Evolutionary conservation across 192 early-diverging fungal species (phyloP), one percentile per base, ranked within the genome.

Genomic region (Gamsiella multidivaricata): DNA sequence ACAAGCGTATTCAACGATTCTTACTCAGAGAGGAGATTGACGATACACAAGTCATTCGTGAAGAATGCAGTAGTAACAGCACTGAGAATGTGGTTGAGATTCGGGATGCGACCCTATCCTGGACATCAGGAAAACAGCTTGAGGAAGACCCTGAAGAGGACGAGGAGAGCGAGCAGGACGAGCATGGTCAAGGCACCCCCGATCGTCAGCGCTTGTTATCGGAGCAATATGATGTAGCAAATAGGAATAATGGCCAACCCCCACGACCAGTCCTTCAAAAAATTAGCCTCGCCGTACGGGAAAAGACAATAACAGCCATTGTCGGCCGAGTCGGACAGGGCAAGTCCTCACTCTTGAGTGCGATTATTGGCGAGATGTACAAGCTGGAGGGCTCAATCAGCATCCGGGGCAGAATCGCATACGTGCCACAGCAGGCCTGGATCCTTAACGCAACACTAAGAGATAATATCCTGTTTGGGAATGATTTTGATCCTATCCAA

Each of bases 401-500:
- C 5, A 59, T 97, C 10, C 76, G 86, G 23, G 87, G 84, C n/a
- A 52, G 69, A 7, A 70, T 93, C 28, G 91, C 93, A 2, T 92
- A 93, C 72, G 92, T 45, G 0, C 47, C 71, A 2, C 71, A 75
- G 56, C 83, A 87, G 61, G 87, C 97, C 5, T 99, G 96, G 96
- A 94, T 99, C 42, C 89, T 96, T 86, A 99, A 99, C 65, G 90
- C 90, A 3, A 94, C 93, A 2, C 43, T 99, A 34, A 85, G 90
- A 36, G 94, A 97, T 37, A 99, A 99, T 78, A 92, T 99, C 75
- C 52, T 91, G 7, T 96, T 98, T 87, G 97, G 95, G 4, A 80
- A 85, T 45, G 72, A 71, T 5, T 95, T 80, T 79, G 89, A 96
- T 54, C 80, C 81, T 17, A 76, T 76, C 0, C 91, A 88, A 37